Conservation (phyloP, 1,139 yeast genomes). For the Magnusiomyces tetraspermus region DNA sequence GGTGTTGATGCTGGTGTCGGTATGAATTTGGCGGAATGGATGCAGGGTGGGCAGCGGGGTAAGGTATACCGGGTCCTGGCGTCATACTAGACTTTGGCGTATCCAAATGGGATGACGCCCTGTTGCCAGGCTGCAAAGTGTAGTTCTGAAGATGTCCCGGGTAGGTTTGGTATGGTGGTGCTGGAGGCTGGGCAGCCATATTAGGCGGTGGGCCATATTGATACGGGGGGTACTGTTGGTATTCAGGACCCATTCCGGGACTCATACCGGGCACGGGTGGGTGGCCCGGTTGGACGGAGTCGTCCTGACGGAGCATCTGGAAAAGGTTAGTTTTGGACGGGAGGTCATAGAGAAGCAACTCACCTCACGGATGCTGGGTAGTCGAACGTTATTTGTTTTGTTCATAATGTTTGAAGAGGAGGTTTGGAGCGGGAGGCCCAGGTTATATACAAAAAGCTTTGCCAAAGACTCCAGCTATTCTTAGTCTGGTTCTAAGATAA, state of each 20-base stretch:
- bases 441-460: neutral
- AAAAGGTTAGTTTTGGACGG: neutral
- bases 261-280: neutral
- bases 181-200: neutral
- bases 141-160: neutral
- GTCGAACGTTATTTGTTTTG: slow-evolving; percentile 3
- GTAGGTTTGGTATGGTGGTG: neutral
- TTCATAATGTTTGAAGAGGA: neutral
- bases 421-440: neutral
- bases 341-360: neutral
- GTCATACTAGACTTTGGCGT: neutral
- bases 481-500: too few species aligned
- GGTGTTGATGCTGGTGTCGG: too few species aligned
- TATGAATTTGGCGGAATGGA: too few species aligned
- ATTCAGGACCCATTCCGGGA: too few species aligned
- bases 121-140: neutral
- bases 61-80: neutral
- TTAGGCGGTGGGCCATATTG: neutral
- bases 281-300: neutral
- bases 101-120: neutral
- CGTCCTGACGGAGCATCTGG: slow-evolving; percentile 3
- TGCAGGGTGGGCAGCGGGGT: too few species aligned
- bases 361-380: slow-evolving; percentile 9
- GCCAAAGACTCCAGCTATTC: too few species aligned
- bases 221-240: neutral